Conservation (phyloP, 2,329 filamentous ascomycete genomes). For the Pseudocercospora vitis region DNA sequence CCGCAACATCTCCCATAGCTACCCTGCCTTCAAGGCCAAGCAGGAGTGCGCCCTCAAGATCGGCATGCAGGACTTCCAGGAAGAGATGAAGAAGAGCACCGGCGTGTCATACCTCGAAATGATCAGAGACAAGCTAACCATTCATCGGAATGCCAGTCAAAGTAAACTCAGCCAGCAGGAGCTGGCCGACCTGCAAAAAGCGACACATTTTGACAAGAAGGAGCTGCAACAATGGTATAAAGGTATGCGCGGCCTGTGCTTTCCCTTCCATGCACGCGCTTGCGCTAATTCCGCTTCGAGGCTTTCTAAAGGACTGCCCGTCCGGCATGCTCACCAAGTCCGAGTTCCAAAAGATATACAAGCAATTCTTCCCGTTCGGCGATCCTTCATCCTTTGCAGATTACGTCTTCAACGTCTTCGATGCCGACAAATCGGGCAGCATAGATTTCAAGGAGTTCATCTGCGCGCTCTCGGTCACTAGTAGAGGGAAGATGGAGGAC, state of each 20-base stretch:
- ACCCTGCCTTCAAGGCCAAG: conserved; percentile 36
- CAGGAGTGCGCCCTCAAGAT: conserved; percentile 37
- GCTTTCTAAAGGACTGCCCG: conserved; percentile 97
- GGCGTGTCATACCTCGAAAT: conserved; percentile 33
- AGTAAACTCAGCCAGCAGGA: conserved; percentile 97
- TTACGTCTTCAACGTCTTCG: conserved; percentile 99
- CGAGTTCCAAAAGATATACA: conserved; percentile 99
- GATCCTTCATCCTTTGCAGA: conserved; percentile 97
- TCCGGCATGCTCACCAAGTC: conserved; percentile 95
- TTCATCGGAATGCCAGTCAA: conserved; percentile 63
- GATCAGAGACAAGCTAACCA: conserved; percentile 34
- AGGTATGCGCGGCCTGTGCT: conserved; percentile 67
- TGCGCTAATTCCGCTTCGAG: no score
- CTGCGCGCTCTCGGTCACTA: conserved; percentile 94
- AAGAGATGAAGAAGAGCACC: conserved; percentile 34
- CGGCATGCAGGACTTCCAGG: conserved; percentile 35
- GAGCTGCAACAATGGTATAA: conserved; percentile 99
- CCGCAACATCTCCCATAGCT: conserved; percentile 34
- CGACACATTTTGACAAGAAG: conserved; percentile 99
- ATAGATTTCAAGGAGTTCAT: conserved; percentile 99
- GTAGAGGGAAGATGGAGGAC: conserved; percentile 97
- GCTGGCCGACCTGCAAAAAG: conserved; percentile 91
- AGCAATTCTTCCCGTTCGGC: conserved; percentile 98
- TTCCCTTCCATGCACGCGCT: no score
- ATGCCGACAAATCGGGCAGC: conserved; percentile 92